Evolutionary conservation across 2,329 filamentous ascomycete genomes (phyloP), one percentile per base, ranked within the genome.

Genomic region (Lachnellula hyalina): DNA sequence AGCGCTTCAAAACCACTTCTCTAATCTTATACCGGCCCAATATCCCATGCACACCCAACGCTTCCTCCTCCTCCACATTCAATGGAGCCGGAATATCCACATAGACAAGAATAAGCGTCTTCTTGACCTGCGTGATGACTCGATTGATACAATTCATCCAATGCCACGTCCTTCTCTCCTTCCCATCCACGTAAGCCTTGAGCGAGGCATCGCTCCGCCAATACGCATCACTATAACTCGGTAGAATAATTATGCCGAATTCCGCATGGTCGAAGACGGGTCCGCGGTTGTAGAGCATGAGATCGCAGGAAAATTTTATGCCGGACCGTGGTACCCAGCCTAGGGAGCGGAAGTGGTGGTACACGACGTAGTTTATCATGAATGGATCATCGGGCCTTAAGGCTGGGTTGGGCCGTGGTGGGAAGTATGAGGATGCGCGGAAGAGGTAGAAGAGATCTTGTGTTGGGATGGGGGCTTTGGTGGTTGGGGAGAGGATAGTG

Each of bases 261-360:
- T 97, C 91, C 21, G 94, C 94, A 68, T 99, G 94, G 21, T 90
- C 85, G 70, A 99, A 97, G 0, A 94, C 93, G 0, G 94, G 94
- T 0, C 94, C 94, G 19, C 91, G 86, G 54, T 90, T 86, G 73
- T 99, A 99, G 7, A 99, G 80, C n/a, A 99, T 76, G 76, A 90
- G 96, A 71, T 99, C 94, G 9, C 91, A 89, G 21, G 89, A 90
- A 65, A 99, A 99, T 68, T 99, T 99, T 69, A 96, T 86, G 36
- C 94, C 95, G 5, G 89, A 85, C 14, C 95, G 86, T 0, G 95
- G 87, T 1, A 96, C 90, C 93, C 94, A 99, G 23, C 94, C 94
- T 0, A 97, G 78, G 0, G 91, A 96, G 38, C 94, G 87, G 74
- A 96, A 99, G 70, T 99, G 93, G 68, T 99, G 94, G 70, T 96